Percentiles rank a stretch among this genome's conserved stretches.
phyloP scores from a whole-genome alignment of 1,139 yeast species.

The Suhomyces taliae region DNA sequence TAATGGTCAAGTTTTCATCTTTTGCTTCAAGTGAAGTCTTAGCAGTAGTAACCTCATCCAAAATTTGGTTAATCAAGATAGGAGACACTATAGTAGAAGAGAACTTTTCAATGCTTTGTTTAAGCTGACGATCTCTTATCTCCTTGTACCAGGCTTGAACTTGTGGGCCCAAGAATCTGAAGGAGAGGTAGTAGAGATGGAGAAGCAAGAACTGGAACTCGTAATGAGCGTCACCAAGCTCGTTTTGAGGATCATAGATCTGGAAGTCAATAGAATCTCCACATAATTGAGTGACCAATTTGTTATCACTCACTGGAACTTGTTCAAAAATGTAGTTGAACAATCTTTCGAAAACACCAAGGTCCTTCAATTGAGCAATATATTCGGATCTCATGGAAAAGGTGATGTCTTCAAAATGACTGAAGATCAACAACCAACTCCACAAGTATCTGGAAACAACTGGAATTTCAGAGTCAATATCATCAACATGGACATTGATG shows the following conservation, averaged over 20 bases:
- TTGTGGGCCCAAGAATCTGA: conserved; percentile 63
- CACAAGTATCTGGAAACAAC: conserved; percentile 52
- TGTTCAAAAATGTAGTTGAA: conserved; percentile 53
- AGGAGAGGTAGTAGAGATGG: conserved; percentile 57
- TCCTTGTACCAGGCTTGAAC: conserved; percentile 73
- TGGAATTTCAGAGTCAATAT: conserved; percentile 29
- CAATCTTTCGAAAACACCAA: conserved; percentile 46
- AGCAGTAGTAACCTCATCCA: conserved; percentile 51
- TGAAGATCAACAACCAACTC: conserved; percentile 68
- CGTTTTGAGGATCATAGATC: conserved; percentile 20
- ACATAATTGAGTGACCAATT: conserved; percentile 30
- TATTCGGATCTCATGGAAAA: conserved; percentile 63
- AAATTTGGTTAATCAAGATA: conserved; percentile 55
- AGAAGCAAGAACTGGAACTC: conserved; percentile 42
- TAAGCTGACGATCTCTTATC: conserved; percentile 57
- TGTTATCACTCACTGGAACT: conserved; percentile 41
- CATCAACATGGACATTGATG: conserved; percentile 28
- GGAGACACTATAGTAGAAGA: conserved; percentile 66
- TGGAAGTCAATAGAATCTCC: conserved; percentile 20
- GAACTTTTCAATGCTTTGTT: conserved; percentile 59
- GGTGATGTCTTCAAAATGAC: conserved; percentile 66
- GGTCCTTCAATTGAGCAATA: conserved; percentile 54
- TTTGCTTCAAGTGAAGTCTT: conserved; percentile 38
- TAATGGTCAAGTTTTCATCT: conserved; percentile 62
- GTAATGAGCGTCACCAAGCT: conserved; percentile 20